phyloP scores from a whole-genome alignment of 2,329 filamentous ascomycete genomes.

The Myriosclerotinia curreyana region DNA sequence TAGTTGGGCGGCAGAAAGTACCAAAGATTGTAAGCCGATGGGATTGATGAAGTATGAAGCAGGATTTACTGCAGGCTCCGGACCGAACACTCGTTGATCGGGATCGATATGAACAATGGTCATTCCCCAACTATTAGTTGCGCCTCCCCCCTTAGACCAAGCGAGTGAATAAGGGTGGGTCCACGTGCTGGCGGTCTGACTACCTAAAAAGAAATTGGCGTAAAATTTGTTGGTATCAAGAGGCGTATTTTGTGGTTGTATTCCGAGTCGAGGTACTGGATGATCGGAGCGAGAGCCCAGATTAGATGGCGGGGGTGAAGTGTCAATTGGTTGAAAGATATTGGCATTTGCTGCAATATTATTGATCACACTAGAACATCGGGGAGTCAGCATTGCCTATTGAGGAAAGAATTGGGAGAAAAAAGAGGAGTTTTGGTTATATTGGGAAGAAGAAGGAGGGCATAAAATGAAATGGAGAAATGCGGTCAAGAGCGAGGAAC shows the following conservation, averaged over 20 bases:
- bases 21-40: slow-evolving; percentile 74
- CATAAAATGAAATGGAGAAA: no score
- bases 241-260: slow-evolving; percentile 45
- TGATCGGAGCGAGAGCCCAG: slow-evolving; percentile 54
- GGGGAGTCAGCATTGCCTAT: no score
- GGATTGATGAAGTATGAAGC: slow-evolving; percentile 76
- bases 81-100: slow-evolving; percentile 64
- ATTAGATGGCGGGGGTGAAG: slow-evolving; percentile 48
- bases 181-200: slow-evolving; percentile 66
- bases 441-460: no score
- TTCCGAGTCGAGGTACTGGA: slow-evolving; percentile 54
- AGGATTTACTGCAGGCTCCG: slow-evolving; percentile 54
- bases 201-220: slow-evolving; percentile 74
- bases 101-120: slow-evolving; percentile 70
- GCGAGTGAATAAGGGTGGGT: slow-evolving; percentile 71
- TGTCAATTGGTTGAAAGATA: slow-evolving; percentile 59
- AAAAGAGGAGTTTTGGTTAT: no score
- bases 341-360: slow-evolving; percentile 37
- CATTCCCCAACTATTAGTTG: slow-evolving; percentile 71
- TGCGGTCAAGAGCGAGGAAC: no score
- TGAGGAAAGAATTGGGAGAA: no score
- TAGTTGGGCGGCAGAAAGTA: slow-evolving; percentile 76
- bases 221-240: slow-evolving; percentile 79
- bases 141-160: slow-evolving; percentile 63
- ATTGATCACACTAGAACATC: slow-evolving; percentile 23